Percentiles rank a stretch among this genome's conserved stretches.
These are phyloP conservation scores for Tetrahymena thermophila DNA, from an alignment of 73 alveolate species.

Conservation along the genomic window DNA sequence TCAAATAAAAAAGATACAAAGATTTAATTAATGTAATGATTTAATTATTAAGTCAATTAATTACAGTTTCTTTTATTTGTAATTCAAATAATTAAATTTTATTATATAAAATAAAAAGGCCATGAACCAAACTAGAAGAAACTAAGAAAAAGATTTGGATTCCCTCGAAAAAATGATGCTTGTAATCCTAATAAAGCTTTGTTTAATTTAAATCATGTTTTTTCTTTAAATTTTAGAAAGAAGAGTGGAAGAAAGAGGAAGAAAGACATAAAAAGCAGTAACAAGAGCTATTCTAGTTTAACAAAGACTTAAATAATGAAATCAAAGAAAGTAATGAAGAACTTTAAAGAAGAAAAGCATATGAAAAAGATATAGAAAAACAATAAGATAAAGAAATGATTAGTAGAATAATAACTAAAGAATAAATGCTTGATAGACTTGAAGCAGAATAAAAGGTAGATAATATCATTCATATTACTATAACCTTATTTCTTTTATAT, in stretches of 20 bases:
- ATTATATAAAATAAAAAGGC: neutral
- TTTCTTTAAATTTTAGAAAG: neutral
- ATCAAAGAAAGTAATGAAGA: neutral
- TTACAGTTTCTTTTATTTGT: neutral
- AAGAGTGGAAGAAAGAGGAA: constrained; percentile 34
- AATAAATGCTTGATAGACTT: neutral
- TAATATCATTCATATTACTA: neutral
- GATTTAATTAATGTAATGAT: neutral
- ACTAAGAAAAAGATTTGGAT: constrained; percentile 3
- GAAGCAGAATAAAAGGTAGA: neutral
- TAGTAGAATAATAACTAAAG: neutral
- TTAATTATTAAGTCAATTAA: neutral
- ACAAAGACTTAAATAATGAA: neutral
- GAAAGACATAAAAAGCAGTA: constrained; percentile 24
- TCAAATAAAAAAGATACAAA: neutral
- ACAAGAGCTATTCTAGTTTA: neutral
- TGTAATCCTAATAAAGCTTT: neutral
- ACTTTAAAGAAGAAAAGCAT: neutral
- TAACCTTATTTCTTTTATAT: neutral
- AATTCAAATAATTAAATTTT: neutral
- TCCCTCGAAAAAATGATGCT: constrained; percentile 23
- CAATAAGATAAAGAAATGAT: neutral
- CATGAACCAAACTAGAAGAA: constrained; percentile 1
- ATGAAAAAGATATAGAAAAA: neutral
- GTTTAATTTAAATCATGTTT: too few relatives aligned